Evolutionary conservation across 345 rosid genomes (phyloP), one percentile per base, ranked within the genome.

Genomic region (Brassica rapa): DNA sequence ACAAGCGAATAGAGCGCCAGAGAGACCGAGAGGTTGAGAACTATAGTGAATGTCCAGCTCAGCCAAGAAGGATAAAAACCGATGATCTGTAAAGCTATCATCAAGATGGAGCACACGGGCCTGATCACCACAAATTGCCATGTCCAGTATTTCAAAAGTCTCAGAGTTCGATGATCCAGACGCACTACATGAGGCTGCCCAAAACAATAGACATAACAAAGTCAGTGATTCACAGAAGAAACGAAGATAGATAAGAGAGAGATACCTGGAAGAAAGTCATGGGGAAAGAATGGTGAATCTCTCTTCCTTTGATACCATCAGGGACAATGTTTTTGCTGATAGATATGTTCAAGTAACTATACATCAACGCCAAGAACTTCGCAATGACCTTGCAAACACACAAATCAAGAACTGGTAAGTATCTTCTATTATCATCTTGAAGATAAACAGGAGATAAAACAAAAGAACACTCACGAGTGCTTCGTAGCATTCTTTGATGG

Each of bases 111-210:
- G 77, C 91, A 93, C 75, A 89, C 73, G 0, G 99, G 99, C 37
- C 98, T 88, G 68, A 95, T 86, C 71, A 88, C 70, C 2, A 93
- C 98, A 74, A 93, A 95, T 64, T 95, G 99, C 99, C 98, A 95
- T 61, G 99, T 95, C 98, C 99, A 95, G 55, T 88, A 79, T 80
- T 93, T 95, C 68, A 95, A 86, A 63, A 87, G 98, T 83, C 70
- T 91, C 14, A 95, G 77, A 29, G 88, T 90, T 4, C 11, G 90
- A 56, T 86, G 97, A 84, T 95, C 85, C 75, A 95, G 78, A 75
- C 84, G 88, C 41, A 87, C 91, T 37, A 90, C 91, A 62, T 12
- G 90, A 73, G 96, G 96, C 99, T 95, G 88, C 87, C 82, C 85
- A 72, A 2, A 30, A 71, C 56, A 60, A 68, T 5, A 35, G 21